phyloP scores from a whole-genome alignment of 768 basidiomycete genomes.

The Agrocybe chaxingu region DNA sequence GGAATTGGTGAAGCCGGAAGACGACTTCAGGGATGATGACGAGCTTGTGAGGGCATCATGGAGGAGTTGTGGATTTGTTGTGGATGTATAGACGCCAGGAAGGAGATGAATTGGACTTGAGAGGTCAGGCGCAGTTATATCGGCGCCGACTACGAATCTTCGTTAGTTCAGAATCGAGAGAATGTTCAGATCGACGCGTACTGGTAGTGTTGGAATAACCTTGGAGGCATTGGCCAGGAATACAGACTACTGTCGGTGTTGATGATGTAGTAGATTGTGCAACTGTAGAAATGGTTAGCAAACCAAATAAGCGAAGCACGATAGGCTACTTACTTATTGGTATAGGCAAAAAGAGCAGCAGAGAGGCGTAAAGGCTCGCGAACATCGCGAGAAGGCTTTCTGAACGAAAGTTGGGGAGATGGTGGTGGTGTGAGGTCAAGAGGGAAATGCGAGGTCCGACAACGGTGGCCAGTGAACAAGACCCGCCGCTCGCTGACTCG shows the following conservation, averaged over 20 bases:
- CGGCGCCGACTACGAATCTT: slow-evolving; percentile 57
- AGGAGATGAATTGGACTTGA: slow-evolving; percentile 62
- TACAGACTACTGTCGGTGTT: slow-evolving; percentile 66
- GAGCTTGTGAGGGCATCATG: slow-evolving; percentile 64
- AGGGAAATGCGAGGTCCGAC: slow-evolving; percentile 7
- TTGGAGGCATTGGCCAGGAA: slow-evolving; percentile 85
- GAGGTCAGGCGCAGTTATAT: slow-evolving; percentile 52
- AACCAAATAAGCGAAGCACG: neutral
- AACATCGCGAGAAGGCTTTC: slow-evolving; percentile 22
- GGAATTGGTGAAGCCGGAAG: slow-evolving; percentile 61
- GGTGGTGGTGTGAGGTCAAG: slow-evolving; percentile 24
- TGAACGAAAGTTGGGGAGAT: slow-evolving; percentile 9
- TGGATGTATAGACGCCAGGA: slow-evolving; percentile 72
- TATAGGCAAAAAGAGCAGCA: slow-evolving; percentile 13
- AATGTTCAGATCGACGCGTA: slow-evolving; percentile 34
- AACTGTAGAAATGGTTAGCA: slow-evolving; percentile 25
- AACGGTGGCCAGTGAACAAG: slow-evolving; percentile 6
- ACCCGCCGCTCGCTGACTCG: slow-evolving; percentile 4
- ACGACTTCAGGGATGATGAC: slow-evolving; percentile 53
- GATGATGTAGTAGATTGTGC: slow-evolving; percentile 62
- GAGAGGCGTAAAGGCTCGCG: slow-evolving; percentile 10
- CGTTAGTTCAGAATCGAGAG: slow-evolving; percentile 17
- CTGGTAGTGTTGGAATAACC: slow-evolving; percentile 75
- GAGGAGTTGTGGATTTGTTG: slow-evolving; percentile 70
- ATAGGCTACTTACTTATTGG: slow-evolving; percentile 10